Percentiles rank a stretch among this genome's conserved stretches.
Conservation (phyloP, 2,329 filamentous ascomycete genomes). For the Neobulgaria alba region DNA sequence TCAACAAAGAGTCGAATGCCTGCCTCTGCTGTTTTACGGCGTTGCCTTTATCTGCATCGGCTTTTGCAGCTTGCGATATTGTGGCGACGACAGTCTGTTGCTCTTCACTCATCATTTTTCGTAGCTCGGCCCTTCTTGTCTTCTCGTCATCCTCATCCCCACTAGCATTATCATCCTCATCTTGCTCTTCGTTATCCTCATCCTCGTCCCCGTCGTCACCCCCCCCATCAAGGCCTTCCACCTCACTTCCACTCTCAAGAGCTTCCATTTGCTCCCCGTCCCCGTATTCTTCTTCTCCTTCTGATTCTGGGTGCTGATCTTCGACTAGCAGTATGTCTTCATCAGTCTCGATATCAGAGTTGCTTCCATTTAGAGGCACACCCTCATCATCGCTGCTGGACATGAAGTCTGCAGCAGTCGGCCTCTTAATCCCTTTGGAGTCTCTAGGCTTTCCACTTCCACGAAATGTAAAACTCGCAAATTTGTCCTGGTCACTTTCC, state of each 20-base stretch:
- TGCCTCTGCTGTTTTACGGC: constrained; percentile 82
- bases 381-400: constrained; percentile 29
- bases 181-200: constrained; percentile 18
- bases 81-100: constrained; percentile 58
- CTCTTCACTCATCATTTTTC: constrained; percentile 58
- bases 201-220: constrained; percentile 22
- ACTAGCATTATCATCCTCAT: constrained; percentile 20
- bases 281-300: constrained; percentile 5
- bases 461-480: constrained; percentile 62
- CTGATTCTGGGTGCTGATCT: constrained; percentile 27
- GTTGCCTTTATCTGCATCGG: constrained; percentile 74
- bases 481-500: constrained; percentile 74
- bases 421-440: constrained; percentile 31
- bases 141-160: constrained; percentile 26
- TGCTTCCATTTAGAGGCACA: constrained; percentile 23
- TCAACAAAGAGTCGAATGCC: constrained; percentile 80
- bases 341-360: constrained; percentile 24
- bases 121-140: constrained; percentile 47
- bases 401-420: constrained; percentile 51
- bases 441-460: constrained; percentile 46
- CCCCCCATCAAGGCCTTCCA: constrained; percentile 22
- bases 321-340: constrained; percentile 28
- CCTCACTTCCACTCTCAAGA: constrained; percentile 20
- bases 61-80: constrained; percentile 53
- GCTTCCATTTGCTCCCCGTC: neutral